phyloP scores from a whole-genome alignment of 768 basidiomycete genomes.

The Mycena rosella region DNA sequence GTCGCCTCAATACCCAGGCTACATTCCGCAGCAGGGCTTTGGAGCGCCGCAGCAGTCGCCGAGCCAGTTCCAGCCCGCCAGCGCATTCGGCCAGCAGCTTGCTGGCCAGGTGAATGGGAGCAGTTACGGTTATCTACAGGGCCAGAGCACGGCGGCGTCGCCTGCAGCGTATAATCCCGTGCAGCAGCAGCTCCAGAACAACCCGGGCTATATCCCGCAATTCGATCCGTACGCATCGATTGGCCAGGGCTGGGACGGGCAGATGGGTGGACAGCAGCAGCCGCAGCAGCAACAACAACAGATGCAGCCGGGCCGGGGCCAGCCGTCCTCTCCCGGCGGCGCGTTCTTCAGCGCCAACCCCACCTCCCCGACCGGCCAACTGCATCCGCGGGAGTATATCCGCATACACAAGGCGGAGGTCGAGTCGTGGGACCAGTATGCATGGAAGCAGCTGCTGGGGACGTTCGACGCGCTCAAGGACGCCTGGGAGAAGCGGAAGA shows the following conservation, averaged over 20 bases:
- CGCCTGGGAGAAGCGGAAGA: constrained; percentile 73
- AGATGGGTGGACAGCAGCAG: constrained; percentile 36
- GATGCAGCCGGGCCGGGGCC: constrained; percentile 40
- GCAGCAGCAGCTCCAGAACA: constrained; percentile 62
- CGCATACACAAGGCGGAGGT: constrained; percentile 74
- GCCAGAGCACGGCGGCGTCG: constrained; percentile 39
- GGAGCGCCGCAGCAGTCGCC: constrained; percentile 31
- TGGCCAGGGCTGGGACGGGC: constrained; percentile 57
- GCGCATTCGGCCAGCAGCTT: constrained; percentile 70
- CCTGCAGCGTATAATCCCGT: constrained; percentile 57
- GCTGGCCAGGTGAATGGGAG: constrained; percentile 41
- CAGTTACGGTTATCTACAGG: constrained; percentile 44
- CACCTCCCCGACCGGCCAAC: constrained; percentile 51
- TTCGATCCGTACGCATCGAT: constrained; percentile 67
- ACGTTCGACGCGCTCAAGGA: constrained; percentile 74
- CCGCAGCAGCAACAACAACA: constrained; percentile 36
- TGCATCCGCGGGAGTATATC: constrained; percentile 79
- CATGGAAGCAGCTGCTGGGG: constrained; percentile 79
- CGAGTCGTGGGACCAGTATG: constrained; percentile 76
- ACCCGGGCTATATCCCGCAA: constrained; percentile 61
- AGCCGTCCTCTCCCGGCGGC: constrained; percentile 18
- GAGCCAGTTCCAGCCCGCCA: constrained; percentile 62
- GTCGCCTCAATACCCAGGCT: constrained; percentile 19
- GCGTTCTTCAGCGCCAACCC: constrained; percentile 38
- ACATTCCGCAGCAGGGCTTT: constrained; percentile 33